phyloP scores from a whole-genome alignment of 202 grass and related monocot species.

The Eragrostis tef region DNA sequence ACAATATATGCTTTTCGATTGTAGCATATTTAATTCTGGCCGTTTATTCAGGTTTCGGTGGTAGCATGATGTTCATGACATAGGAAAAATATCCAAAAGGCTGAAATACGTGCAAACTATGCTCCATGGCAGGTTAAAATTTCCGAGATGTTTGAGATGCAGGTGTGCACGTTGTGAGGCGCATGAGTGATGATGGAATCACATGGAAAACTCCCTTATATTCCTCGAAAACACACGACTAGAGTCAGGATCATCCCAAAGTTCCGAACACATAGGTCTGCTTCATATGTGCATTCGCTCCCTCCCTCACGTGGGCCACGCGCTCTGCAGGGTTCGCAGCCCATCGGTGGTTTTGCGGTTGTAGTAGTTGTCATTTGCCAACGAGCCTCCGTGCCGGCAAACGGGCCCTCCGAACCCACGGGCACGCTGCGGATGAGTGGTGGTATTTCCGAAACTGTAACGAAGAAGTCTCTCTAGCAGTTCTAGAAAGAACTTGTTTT shows the following conservation, averaged over 20 bases:
- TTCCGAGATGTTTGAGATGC: neutral
- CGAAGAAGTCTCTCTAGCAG: neutral
- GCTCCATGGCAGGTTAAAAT: neutral
- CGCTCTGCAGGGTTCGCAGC: neutral
- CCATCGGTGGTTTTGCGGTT: neutral
- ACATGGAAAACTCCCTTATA: neutral
- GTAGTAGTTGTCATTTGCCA: neutral
- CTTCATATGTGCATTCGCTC: neutral
- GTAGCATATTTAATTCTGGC: too few relatives aligned
- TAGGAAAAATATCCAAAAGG: neutral
- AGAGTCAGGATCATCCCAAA: neutral
- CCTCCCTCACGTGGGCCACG: neutral
- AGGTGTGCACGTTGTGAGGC: neutral
- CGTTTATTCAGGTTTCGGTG: neutral
- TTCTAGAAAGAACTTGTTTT: neutral
- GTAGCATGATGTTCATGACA: neutral
- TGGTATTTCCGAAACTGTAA: neutral
- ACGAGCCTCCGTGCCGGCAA: neutral
- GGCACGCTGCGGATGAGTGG: neutral
- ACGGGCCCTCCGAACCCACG: neutral
- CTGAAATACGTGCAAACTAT: neutral
- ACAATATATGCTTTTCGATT: neutral
- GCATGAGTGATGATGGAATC: constrained; percentile 5
- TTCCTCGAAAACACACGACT: too few relatives aligned
- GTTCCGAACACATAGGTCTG: too few relatives aligned